A percentile compares a stretch with the other conserved stretches of the same genome.
Evolutionary conservation across 176 grass and related monocot genomes (phyloP).

Genomic region (Oropetium thomaeum): DNA sequence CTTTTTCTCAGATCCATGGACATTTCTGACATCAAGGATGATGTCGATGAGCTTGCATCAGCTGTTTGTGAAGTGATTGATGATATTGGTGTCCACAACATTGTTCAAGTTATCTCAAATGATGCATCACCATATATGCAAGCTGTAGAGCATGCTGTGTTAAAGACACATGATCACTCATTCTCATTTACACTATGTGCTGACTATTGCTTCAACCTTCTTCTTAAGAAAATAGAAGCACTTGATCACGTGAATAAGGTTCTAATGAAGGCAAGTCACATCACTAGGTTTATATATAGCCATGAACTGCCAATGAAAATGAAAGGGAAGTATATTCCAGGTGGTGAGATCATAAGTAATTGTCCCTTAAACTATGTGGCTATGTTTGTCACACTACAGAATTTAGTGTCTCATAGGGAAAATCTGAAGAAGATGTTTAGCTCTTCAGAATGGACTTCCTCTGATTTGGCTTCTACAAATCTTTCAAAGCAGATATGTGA

Average conservation of each 20-base stretch:
- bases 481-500: conserved; percentile 32
- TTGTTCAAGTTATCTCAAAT: conserved; percentile 70
- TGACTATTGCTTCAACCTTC: conserved; percentile 71
- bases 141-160: conserved; percentile 49
- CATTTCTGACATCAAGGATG: conserved; percentile 45
- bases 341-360: conserved; percentile 46
- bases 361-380: conserved; percentile 54
- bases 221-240: conserved; percentile 63
- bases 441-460: conserved; percentile 45
- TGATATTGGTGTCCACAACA: conserved; percentile 56
- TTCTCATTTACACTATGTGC: conserved; percentile 67
- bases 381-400: conserved; percentile 58
- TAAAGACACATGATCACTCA: conserved; percentile 38
- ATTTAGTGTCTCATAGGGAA: conserved; percentile 47
- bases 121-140: conserved; percentile 65
- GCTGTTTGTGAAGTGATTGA: conserved; percentile 53
- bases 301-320: conserved; percentile 41
- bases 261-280: conserved; percentile 50
- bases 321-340: conserved; percentile 33
- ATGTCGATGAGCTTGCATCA: conserved; percentile 48
- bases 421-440: conserved; percentile 56
- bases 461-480: conserved; percentile 41
- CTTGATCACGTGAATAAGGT: conserved; percentile 49
- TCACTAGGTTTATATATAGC: conserved; percentile 71
- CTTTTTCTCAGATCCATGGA: conserved; percentile 77